phyloP scores from a whole-genome alignment of 305 asterid genomes.

The Fraxinus albicans region DNA sequence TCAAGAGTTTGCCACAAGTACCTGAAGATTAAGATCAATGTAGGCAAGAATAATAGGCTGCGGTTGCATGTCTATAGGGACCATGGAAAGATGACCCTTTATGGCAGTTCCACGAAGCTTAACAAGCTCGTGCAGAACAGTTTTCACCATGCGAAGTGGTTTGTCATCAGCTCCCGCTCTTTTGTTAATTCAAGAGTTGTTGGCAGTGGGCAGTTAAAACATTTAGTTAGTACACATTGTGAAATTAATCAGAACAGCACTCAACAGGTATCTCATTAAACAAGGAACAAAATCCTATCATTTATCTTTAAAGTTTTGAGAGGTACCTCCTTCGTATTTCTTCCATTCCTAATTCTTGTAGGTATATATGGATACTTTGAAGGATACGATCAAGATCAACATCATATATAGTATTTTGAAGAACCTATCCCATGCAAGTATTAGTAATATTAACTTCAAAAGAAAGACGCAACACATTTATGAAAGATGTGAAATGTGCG shows the following conservation, averaged over 20 bases:
- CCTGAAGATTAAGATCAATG: slow-evolving; percentile 99
- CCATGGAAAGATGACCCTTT: slow-evolving; percentile 98
- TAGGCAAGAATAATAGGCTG: slow-evolving; percentile 98
- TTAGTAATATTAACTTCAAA: background rate
- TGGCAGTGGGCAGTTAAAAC: slow-evolving; percentile 10
- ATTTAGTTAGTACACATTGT: slow-evolving; percentile 6
- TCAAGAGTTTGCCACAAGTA: slow-evolving; percentile 26
- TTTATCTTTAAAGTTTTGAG: background rate
- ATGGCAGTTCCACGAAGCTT: slow-evolving; percentile 99
- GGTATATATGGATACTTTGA: slow-evolving; percentile 92
- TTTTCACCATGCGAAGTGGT: slow-evolving; percentile 99
- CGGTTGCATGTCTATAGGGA: slow-evolving; percentile 97
- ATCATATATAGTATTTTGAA: slow-evolving; percentile 90
- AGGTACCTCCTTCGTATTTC: slow-evolving; percentile 89
- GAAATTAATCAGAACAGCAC: background rate
- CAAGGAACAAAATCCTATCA: background rate
- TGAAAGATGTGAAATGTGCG: background rate
- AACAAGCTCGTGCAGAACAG: slow-evolving; percentile 98
- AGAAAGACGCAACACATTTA: background rate
- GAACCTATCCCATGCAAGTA: slow-evolving; percentile 53
- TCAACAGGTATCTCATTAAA: slow-evolving; percentile 5
- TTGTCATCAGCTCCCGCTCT: slow-evolving; percentile 99
- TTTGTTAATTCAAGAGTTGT: slow-evolving; percentile 15
- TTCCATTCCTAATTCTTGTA: slow-evolving; percentile 97
- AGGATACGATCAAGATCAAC: slow-evolving; percentile 97